Evolutionary conservation across 2,329 filamentous ascomycete species (phyloP), one percentile per base, ranked within the genome.

Genomic region (Colletotrichum echinochloae): DNA sequence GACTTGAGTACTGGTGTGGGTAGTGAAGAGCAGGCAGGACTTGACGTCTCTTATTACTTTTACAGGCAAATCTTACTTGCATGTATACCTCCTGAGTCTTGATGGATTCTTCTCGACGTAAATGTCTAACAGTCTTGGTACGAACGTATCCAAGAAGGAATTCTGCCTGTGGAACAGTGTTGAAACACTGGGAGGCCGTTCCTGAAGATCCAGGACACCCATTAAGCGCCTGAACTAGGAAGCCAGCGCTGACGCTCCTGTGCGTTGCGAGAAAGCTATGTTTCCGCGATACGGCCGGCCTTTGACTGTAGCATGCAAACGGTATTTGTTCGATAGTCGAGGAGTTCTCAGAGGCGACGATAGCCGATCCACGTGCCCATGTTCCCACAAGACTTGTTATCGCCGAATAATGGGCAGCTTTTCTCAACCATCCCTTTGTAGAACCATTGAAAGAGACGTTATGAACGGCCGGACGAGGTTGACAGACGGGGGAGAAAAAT

Each of bases 81-180:
- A 92, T 70, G 91, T 86, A 72, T 90, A 89, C 72, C 89, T 92
- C 2, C 90, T 91, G n/a, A 92, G 90, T 0, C 93, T 92, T 71
- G 93, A 93, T 76, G 93, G 89, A 75, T 95, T 95, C 41, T 89
- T 84, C 0, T 92, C 85, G 6, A 95, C 88, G n/a, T n/a, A n/a
- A n/a, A 0, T 93, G 86, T 73, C 94, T 92, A 26, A 94, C 82
- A 0, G 91, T 91, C 49, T 94, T 84, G 0, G 89, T 77, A 12
- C 89, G 88, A 73, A 95, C 92, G 55, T 89, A 84, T 60, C 91
- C 86, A 8, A 82, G 91, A 30, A 95, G 52, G 37, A 79, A 76
- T 0, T 86, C 85, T 0, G 85, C 85, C 0, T 83, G 37, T 77
- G 26, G 90, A 18, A 23, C 7, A 35, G n/a, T 52, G 11, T 52